Evolutionary conservation across 2,329 filamentous ascomycete species (phyloP), one percentile per base, ranked within the genome.

Genomic region (Coleophoma crateriformis): DNA sequence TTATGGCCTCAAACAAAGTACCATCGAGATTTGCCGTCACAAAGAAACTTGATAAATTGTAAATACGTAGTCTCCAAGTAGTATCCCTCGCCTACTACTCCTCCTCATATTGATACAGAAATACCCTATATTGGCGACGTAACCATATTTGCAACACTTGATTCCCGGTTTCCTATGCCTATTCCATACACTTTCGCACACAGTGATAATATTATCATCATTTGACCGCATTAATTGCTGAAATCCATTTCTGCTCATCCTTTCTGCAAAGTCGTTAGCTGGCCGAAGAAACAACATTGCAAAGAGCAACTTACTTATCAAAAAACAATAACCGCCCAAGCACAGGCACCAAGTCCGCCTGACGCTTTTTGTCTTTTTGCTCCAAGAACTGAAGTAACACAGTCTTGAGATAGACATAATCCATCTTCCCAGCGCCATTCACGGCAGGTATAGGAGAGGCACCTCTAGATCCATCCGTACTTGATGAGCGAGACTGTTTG

Each of bases 241-340:
- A 79, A 68, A 85, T 81, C 89, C 90, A 95, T 68, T 89, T 92
- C 68, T 94, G 85, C 69, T 94, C 87, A 58, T 96, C 90, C 59
- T 78, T 81, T 59, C 78, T 82, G 50, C 52, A 50, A 34, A 45
- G 8, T 35, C 34, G 39, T 61, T 52, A 62, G 53, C 34, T 44
- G 8, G 34, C 41, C 41, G 32, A 15, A 33, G 39, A 47, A 33
- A 34, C 3, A 17, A 38, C 17, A 37, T 20, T 14, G 13, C 8
- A 12, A 47, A 17, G 17, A 47, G 13, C 34, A 42, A 75, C 84
- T 70, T 71, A 87, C 83, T 82, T 82, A 69, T 90, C 85, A 69
- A 92, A 90, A 58, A 82, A 81, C 62, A 94, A 70, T 63, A 92
- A 69, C 76, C 87, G 85, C 32, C 84, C 85, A 60, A 94, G 66